A percentile compares a stretch with the other conserved stretches of the same genome.
Evolutionary conservation across 805 yeast genomes (phyloP).

Genomic region (Yarrowia sp.): DNA sequence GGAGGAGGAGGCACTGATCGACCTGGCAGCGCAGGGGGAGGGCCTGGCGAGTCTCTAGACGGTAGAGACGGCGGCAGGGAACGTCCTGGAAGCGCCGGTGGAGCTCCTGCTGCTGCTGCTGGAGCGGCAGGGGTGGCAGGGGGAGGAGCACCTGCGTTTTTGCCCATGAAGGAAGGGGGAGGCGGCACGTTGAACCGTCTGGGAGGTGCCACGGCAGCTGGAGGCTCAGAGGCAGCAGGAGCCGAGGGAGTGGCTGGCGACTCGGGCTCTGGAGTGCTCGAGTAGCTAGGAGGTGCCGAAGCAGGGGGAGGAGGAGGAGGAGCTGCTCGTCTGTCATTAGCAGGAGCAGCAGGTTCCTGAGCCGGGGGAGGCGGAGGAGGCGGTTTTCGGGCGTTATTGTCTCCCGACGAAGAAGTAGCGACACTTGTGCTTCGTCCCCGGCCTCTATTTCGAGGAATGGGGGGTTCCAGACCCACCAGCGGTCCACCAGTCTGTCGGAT

Average conservation of each 20-base stretch:
- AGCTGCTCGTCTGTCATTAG: constrained; percentile 39
- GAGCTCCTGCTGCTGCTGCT: constrained; percentile 41
- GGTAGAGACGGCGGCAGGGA: constrained; percentile 35
- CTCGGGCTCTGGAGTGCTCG: constrained; percentile 43
- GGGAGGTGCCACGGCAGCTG: constrained; percentile 34
- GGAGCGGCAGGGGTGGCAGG: constrained; percentile 43
- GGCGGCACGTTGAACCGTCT: constrained; percentile 39
- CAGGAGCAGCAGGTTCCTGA: constrained; percentile 35
- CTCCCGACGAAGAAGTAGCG: constrained; percentile 43
- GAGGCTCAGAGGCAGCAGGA: constrained; percentile 40
- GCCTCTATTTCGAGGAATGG: constrained; percentile 67
- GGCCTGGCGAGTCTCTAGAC: constrained; percentile 42
- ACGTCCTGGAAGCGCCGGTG: constrained; percentile 42
- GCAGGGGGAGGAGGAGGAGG: constrained; percentile 43
- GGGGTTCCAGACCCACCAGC: constrained; percentile 83
- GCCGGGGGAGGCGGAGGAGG: constrained; percentile 41
- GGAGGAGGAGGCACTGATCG: constrained; percentile 39
- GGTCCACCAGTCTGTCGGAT: constrained; percentile 78
- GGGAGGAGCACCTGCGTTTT: constrained; percentile 40
- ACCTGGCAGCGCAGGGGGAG: constrained; percentile 43
- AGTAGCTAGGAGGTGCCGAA: constrained; percentile 41
- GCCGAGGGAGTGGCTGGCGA: constrained; percentile 44
- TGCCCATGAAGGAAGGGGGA: constrained; percentile 35
- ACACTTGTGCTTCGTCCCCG: constrained; percentile 39
- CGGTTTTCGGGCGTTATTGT: constrained; percentile 44